Evolutionary conservation across 2,329 filamentous ascomycete genomes (phyloP).

Genomic region (Nemania bipapillata): DNA sequence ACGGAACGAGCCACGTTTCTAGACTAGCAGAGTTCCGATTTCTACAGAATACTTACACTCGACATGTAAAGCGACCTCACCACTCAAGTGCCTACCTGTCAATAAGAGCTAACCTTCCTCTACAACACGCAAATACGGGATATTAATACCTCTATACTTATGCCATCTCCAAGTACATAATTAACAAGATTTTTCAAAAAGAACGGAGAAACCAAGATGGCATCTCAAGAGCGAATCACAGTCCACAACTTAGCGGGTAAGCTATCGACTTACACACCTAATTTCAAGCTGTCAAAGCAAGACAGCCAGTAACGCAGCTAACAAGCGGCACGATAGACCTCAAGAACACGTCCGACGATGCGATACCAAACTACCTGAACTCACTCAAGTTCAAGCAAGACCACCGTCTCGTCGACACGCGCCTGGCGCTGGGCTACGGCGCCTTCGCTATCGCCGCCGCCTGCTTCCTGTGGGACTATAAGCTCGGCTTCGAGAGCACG

Average conservation of each 20-base stretch:
- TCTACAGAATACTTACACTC: not conserved
- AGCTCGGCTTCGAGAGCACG: constrained; percentile 86
- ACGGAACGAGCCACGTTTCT: constrained; percentile 43
- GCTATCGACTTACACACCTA: constrained; percentile 9
- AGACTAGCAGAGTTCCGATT: constrained; percentile 4
- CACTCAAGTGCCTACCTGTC: not conserved
- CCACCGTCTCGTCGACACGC: constrained; percentile 82
- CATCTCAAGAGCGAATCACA: constrained; percentile 67
- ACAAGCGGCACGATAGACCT: constrained; percentile 70
- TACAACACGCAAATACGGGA: not conserved
- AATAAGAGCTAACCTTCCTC: not conserved
- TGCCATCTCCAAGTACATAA: not conserved
- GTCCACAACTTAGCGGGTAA: constrained; percentile 74
- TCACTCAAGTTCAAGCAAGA: constrained; percentile 85
- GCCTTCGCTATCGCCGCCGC: constrained; percentile 82
- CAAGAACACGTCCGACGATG: constrained; percentile 96
- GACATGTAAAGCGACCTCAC: not conserved
- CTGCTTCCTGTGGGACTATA: constrained; percentile 92
- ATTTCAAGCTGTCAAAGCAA: not conserved
- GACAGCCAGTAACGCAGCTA: constrained; percentile 7
- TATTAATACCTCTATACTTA: not conserved
- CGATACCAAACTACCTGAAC: constrained; percentile 91
- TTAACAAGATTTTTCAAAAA: not conserved
- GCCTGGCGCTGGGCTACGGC: constrained; percentile 82
- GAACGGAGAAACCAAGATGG: constrained; percentile 50